Base-by-base conservation (phyloP, 805 yeast genomes). In the Hanseniaspora jakobsenii region DNA sequence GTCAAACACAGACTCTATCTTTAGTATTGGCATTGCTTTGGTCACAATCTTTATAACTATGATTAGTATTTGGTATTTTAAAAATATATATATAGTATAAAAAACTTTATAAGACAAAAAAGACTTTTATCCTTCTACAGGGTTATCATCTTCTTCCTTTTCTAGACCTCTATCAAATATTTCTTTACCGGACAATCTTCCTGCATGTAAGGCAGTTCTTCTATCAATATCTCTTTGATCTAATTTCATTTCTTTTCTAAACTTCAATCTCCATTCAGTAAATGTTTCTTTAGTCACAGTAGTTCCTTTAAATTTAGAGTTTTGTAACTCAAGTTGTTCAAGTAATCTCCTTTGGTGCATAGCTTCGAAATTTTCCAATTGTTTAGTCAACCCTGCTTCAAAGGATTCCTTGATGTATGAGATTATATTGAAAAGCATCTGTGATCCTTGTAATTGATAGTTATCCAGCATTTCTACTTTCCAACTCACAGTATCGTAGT, bases 151-250 rank as follows among this genome's bases (percentile, higher is more conserved):
- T 19, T 66, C 77, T 28, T 73, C 78, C 42, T 78, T 79, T 32
- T 81, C 94, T 53, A 91, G 71, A 36, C 97, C 97, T 55, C 71
- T 71, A 57, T 86, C 97, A 57, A 89, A 89, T 49, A 91, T 81
- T 62, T 85, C 89, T 53, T 75, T 72, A 19, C 98, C 98, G 0
- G 94, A 78, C 55, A 86, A 62, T 61, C 78, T 81, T 6, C 91
- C 93, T 35, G 69, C 70, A 56, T 81, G 89, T 55, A 77, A 72
- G n/a, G 58, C 59, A 30, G 64, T 60, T 49, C 71, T 70, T 51
- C 83, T 68, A 42, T 67, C 64, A 28, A 61, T 62, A 46, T 74
- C 70, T 51, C 76, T 66, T 38, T 71, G 71, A 52, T 81, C 89
- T 50, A 75, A 64, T n/a, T 77, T 75, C 72, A 78, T 63, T 54